Evolutionary conservation across 805 yeast species (phyloP).

Genomic region (Candida arabinofermentans): DNA sequence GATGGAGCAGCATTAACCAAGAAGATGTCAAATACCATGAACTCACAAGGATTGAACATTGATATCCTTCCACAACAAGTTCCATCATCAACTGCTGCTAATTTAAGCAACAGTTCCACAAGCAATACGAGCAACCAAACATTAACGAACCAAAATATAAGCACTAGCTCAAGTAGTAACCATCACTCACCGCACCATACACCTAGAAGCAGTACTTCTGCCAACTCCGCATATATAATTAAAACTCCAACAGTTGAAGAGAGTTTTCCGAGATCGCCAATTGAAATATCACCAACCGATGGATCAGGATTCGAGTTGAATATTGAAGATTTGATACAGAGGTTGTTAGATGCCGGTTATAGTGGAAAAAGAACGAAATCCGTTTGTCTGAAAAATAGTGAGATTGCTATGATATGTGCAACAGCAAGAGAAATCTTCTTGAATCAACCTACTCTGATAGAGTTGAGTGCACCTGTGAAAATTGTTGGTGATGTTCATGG

Average conservation of each 20-base stretch:
- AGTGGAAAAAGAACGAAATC: conserved; percentile 89
- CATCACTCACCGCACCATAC: conserved; percentile 4
- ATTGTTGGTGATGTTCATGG: conserved; percentile 96
- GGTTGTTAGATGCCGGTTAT: conserved; percentile 92
- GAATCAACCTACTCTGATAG: conserved; percentile 85
- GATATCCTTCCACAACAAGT: conserved; percentile 1
- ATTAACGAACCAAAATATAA: neutral
- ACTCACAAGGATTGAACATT: conserved; percentile 1
- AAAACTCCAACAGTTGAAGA: conserved; percentile 6
- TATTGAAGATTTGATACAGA: conserved; percentile 85
- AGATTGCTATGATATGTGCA: conserved; percentile 81
- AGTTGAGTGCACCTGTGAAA: conserved; percentile 81
- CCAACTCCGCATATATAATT: neutral
- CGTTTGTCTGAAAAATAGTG: conserved; percentile 85
- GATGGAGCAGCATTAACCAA: conserved; percentile 2
- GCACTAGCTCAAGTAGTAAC: conserved; percentile 2
- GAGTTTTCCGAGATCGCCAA: conserved; percentile 18
- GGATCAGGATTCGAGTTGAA: conserved; percentile 8
- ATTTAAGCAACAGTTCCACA: neutral
- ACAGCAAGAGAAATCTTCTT: conserved; percentile 86
- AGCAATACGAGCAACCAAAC: neutral
- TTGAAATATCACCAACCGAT: conserved; percentile 8
- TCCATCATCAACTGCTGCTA: neutral
- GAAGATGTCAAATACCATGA: neutral
- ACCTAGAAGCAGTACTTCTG: conserved; percentile 1